Conservation (phyloP, 176 grass and related monocot genomes). For the Poa pratensis region DNA sequence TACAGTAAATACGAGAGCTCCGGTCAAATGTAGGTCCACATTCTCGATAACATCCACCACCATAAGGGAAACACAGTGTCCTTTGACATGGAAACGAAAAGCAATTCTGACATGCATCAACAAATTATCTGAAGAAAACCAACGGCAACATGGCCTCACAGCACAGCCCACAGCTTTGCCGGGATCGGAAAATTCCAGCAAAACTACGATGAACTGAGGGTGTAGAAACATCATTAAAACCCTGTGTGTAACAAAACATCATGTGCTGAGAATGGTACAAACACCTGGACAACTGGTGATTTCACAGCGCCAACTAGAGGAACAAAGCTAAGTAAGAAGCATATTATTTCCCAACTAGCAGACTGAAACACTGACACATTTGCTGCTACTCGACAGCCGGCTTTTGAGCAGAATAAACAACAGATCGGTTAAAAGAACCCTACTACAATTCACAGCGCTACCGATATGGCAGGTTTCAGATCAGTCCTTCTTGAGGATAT, state of each 20-base stretch:
- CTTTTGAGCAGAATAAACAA: background rate
- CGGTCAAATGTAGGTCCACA: too few relatives aligned
- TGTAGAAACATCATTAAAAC: constrained; percentile 8
- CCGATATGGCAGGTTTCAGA: too few relatives aligned
- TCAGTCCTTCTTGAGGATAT: constrained; percentile 65
- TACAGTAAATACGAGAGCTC: too few relatives aligned
- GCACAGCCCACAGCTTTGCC: background rate
- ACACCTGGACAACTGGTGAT: constrained; percentile 23
- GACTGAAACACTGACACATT: constrained; percentile 8
- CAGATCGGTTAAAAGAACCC: constrained; percentile 23
- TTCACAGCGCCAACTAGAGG: background rate
- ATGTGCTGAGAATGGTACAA: constrained; percentile 26
- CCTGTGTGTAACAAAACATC: constrained; percentile 4
- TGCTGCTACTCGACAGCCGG: background rate
- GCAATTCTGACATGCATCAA: too few relatives aligned
- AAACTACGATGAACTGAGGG: background rate
- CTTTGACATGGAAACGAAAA: too few relatives aligned
- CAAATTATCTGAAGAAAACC: too few relatives aligned
- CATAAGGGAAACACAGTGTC: too few relatives aligned
- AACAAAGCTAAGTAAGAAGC: constrained; percentile 14
- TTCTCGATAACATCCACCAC: too few relatives aligned
- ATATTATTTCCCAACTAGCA: constrained; percentile 35
- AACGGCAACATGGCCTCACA: too few relatives aligned
- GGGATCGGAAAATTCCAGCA: background rate
- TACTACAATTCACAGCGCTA: constrained; percentile 10